These are phyloP conservation scores for Phytophthora pinifolia DNA, from an alignment of 352 stramenopile species.

Conservation along the genomic window DNA sequence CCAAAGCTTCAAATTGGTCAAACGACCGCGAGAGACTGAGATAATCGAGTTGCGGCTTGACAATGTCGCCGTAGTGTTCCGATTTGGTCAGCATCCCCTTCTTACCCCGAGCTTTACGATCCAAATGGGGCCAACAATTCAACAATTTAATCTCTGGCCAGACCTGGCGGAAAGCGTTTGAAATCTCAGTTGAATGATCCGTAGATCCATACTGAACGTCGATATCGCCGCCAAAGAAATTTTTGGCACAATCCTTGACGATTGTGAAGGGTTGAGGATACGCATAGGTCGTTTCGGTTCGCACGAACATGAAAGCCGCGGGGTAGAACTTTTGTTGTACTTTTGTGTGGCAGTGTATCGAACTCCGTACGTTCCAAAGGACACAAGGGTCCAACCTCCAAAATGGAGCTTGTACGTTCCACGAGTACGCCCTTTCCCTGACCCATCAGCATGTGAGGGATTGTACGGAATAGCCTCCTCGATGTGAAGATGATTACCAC, in stretches of 20 bases:
- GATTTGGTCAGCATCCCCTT: background rate
- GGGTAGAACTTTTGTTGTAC: conserved; percentile 16
- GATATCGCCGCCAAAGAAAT: too few species aligned
- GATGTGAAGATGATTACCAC: background rate
- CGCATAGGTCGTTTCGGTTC: background rate
- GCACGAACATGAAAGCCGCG: conserved; percentile 11
- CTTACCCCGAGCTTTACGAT: too few species aligned
- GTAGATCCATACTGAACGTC: too few species aligned
- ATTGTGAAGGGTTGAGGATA: too few species aligned
- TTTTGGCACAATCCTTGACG: too few species aligned
- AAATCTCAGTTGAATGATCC: too few species aligned
- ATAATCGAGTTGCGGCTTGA: background rate
- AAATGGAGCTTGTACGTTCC: conserved; percentile 16
- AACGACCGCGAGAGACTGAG: background rate
- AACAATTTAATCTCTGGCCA: too few species aligned
- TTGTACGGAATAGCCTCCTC: background rate
- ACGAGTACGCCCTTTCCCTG: background rate
- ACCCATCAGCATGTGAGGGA: background rate
- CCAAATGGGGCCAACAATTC: too few species aligned
- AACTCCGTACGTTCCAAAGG: conserved; percentile 5
- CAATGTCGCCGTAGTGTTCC: background rate
- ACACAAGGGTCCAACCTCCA: conserved; percentile 8
- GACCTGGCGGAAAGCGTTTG: too few species aligned
- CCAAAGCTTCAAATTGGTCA: background rate
- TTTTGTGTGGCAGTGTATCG: conserved; percentile 3